Evolutionary conservation across 441 rosid genomes (phyloP).

Genomic region (Jatropha multifida): DNA sequence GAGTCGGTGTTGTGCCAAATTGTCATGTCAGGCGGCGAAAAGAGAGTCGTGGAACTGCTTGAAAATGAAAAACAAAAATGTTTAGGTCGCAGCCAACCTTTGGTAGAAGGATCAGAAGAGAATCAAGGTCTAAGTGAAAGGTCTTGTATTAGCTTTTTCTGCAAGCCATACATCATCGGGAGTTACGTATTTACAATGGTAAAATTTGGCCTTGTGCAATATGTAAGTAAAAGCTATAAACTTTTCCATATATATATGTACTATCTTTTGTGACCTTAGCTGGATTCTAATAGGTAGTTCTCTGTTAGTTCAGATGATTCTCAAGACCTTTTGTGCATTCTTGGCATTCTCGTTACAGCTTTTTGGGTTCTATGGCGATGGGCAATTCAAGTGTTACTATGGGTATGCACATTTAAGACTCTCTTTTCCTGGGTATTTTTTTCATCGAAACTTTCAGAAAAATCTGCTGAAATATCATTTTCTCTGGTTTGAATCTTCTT

Average conservation of each 20-base stretch:
- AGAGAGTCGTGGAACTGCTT: constrained; percentile 54
- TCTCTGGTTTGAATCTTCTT: neutral
- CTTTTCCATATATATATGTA: neutral
- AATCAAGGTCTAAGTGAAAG: constrained; percentile 25
- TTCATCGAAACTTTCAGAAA: no score
- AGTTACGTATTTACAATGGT: constrained; percentile 59
- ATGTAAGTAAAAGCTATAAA: constrained; percentile 54
- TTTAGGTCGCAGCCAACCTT: constrained; percentile 34
- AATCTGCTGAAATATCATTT: neutral
- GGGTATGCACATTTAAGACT: constrained; percentile 48
- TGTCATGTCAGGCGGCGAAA: constrained; percentile 65
- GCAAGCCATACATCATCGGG: constrained; percentile 59
- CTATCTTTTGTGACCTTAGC: neutral
- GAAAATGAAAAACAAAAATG: constrained; percentile 50
- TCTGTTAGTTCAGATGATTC: constrained; percentile 67
- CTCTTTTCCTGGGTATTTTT: neutral
- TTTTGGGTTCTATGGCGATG: constrained; percentile 71
- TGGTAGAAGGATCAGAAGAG: constrained; percentile 39
- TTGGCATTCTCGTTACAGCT: constrained; percentile 69
- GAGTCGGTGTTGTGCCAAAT: neutral
- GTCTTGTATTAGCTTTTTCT: constrained; percentile 57
- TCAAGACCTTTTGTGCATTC: constrained; percentile 79
- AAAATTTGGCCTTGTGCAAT: constrained; percentile 83
- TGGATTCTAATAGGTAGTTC: constrained; percentile 18
- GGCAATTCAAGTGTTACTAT: constrained; percentile 80